phyloP scores from a whole-genome alignment of 352 stramenopile species.

The Pythium aquatile region DNA sequence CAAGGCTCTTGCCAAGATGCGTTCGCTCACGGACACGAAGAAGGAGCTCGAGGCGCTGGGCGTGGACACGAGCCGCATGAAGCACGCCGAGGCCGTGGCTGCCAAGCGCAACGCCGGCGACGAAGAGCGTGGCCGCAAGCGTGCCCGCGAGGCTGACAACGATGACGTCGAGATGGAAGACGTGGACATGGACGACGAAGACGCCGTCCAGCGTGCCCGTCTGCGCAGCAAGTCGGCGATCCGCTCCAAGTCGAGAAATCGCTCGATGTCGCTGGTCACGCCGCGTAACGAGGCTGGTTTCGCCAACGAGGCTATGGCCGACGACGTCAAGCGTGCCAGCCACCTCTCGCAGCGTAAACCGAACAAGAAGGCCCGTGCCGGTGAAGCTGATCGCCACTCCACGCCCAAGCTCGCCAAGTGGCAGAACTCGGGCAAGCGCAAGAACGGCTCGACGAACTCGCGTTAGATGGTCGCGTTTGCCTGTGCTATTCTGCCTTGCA shows the following conservation, averaged over 20 bases:
- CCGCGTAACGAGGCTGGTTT: constrained; percentile 76
- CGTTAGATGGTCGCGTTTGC: constrained; percentile 46
- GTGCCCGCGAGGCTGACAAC: constrained; percentile 68
- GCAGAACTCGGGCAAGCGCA: constrained; percentile 88
- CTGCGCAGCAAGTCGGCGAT: constrained; percentile 67
- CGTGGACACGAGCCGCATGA: constrained; percentile 90
- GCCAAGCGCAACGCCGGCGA: constrained; percentile 66
- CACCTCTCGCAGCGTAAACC: constrained; percentile 67
- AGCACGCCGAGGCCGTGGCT: constrained; percentile 77
- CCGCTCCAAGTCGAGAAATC: constrained; percentile 81
- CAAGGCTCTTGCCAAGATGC: constrained; percentile 79
- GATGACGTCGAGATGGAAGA: constrained; percentile 89
- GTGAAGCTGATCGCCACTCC: constrained; percentile 80
- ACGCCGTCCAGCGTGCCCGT: constrained; percentile 42
- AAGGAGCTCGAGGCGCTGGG: constrained; percentile 90
- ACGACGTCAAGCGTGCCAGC: constrained; percentile 43
- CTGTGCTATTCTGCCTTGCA: background rate
- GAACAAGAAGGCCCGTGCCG: constrained; percentile 79
- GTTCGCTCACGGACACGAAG: constrained; percentile 82
- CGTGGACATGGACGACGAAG: constrained; percentile 68
- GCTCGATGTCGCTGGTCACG: constrained; percentile 73
- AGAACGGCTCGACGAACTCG: constrained; percentile 68
- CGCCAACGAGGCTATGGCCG: constrained; percentile 42
- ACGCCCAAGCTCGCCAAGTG: constrained; percentile 86
- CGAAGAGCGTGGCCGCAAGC: constrained; percentile 83